phyloP scores from a whole-genome alignment of 805 yeast genomes.

The Wickerhamiella alocasiicola region DNA sequence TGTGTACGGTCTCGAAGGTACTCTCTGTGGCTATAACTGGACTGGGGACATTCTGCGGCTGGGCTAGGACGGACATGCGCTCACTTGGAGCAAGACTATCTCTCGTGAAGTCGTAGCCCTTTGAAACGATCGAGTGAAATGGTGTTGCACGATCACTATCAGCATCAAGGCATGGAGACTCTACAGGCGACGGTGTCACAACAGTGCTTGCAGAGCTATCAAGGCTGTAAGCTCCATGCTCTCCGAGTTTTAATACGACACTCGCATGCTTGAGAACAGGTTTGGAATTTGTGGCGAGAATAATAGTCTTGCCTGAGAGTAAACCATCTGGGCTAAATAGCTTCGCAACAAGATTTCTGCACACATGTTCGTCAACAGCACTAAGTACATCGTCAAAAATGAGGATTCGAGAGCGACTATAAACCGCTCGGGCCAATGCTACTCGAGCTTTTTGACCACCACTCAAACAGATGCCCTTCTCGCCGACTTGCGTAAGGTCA shows the following conservation, averaged over 20 bases:
- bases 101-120: not conserved
- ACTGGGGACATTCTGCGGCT: not conserved
- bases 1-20: not conserved
- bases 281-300: constrained; percentile 69
- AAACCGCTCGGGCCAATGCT: constrained; percentile 85
- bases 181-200: not conserved
- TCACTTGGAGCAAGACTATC: not conserved
- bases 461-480: constrained; percentile 86
- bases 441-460: constrained; percentile 95
- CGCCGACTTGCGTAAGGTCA: constrained; percentile 83
- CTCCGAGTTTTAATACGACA: constrained; percentile 43
- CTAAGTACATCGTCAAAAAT: constrained; percentile 81
- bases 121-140: not conserved
- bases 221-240: not conserved
- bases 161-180: not conserved
- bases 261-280: constrained; percentile 54
- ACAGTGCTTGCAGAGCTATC: not conserved
- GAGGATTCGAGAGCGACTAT: constrained; percentile 81
- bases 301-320: constrained; percentile 50
- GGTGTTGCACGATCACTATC: not conserved
- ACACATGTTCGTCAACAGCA: constrained; percentile 93
- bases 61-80: not conserved
- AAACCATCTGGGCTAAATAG: constrained; percentile 72
- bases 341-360: constrained; percentile 61
- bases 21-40: not conserved